Base-by-base conservation (phyloP, 345 rosid species). In the Eucalyptus regnans region DNA sequence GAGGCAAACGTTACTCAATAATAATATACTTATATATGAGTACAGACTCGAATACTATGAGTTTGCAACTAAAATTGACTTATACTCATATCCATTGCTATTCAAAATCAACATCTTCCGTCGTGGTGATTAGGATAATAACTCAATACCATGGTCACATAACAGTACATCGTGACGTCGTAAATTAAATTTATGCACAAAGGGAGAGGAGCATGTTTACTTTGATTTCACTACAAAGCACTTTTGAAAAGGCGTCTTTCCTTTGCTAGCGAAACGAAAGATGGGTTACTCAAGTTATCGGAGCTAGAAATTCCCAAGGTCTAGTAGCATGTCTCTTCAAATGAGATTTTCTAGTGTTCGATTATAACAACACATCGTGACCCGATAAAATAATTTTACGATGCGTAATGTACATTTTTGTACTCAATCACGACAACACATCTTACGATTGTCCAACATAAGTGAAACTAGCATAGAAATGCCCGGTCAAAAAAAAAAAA, bases 1-100 rank as follows among this genome's bases (percentile, higher is more conserved):
- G 3, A n/a, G 0, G 2, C 0, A 4, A 64, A 64, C 5, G 0
- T 7, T n/a, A 33, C 0, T 1, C 17, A 41, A 41, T 37, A 11
- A 37, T 76, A 48, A 76, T 20, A 2, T 76, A 25, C 8, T 5
- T 20, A 41, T 37, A 12, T 20, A 20, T 76, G 29, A 20, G 43
- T 41, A 6, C 1, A 20, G 0, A 41, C 29, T 76, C 7, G 29
- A 41, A 41, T 43, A 3, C 3, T 41, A 41, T 20, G 1, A 76
- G 7, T 76, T 18, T 10, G 29, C 29, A 76, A 20, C 8, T 76
- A 13, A 76, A 76, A 76, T 12, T 41, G 27, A 20, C 29, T 66
- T 31, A 7, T 41, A 66, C 5, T 66, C 3, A 6, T 37, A 20
- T 41, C 5, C 48, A 76, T 76, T 41, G 12, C 25, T 41, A 20